These are phyloP conservation scores for Eimeria zaria DNA, from an alignment of 169 alveolate species.

Conservation along the genomic window DNA sequence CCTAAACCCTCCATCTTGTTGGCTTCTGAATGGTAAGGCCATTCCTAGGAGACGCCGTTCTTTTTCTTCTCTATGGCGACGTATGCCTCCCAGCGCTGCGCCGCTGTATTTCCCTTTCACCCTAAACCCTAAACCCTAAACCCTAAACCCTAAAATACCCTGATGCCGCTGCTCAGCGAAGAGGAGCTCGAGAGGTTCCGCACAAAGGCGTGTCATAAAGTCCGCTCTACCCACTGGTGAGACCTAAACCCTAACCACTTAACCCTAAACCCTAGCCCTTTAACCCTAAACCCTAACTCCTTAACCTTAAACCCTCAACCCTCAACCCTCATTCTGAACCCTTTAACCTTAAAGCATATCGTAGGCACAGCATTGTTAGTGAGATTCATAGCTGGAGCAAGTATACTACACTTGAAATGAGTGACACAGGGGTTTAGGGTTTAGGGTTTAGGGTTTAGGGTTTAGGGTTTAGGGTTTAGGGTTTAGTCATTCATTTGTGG, in stretches of 20 bases:
- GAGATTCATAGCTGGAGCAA: not conserved
- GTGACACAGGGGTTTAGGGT: not conserved
- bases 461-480: constrained; percentile 32
- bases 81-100: not conserved
- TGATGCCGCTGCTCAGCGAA: constrained; percentile 19
- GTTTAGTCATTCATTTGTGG: not conserved
- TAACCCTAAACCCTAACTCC: not conserved
- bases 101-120: not conserved
- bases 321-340: not conserved
- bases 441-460: constrained; percentile 11
- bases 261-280: not conserved
- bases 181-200: constrained; percentile 43
- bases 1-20: not conserved
- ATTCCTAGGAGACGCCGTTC: not conserved
- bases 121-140: constrained; percentile 10
- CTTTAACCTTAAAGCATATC: too few relatives aligned
- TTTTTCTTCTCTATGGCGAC: not conserved
- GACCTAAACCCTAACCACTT: not conserved
- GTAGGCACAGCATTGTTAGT: not conserved
- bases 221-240: not conserved
- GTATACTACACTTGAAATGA: not conserved
- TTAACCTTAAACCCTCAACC: not conserved
- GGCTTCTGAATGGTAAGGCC: not conserved
- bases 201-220: constrained; percentile 2
- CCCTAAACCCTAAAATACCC: not conserved